Evolutionary conservation across 495 filamentous ascomycete species (phyloP), one percentile per base, ranked within the genome.

Genomic region (Penicillium argentinense): DNA sequence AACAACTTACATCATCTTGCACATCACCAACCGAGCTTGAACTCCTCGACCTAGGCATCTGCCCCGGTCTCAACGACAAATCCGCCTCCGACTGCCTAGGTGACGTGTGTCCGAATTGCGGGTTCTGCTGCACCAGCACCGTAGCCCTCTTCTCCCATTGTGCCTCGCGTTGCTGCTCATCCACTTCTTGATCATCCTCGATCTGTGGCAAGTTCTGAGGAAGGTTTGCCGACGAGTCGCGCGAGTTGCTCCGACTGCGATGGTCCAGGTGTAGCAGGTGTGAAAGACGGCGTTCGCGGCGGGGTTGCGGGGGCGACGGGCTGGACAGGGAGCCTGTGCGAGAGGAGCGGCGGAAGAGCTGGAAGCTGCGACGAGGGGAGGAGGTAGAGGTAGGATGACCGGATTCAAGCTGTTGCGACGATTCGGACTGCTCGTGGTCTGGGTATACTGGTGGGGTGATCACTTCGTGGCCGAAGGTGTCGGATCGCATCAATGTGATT

Each of bases 111-210:
- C 56, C 59, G 28, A 72, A 60, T 18, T 67, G 57, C 42, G 72
- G 69, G 64, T 87, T 91, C 34, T 75, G 74, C 60, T 80, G 76
- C 25, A 88, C 91, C 45, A 96, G 71, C 45, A 93, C 80, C 32
- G 91, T 95, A 13, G 92, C 92, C 39, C 91, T 73, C 66, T 89
- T 84, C 76, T 96, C 92, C 92, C 91, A 97, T 58, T 76, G 67
- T 37, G 74, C 72, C 52, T 80, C 75, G 23, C 72, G 63, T 13
- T 80, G 78, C 51, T 77, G 69, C 43, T 74, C 67, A 56, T 77
- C 76, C 2, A 30, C 45, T 16, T 57, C 71, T 14, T 58, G 64
- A 29, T 74, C 75, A 26, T 72, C 66, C 29, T 69, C 68, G 45
- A 91, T 86, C 52, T 83, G 81, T 13, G 92, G 93, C 34, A 97